phyloP scores from a whole-genome alignment of 148 eudicot species.

The Rhododendron kiyosumense region DNA sequence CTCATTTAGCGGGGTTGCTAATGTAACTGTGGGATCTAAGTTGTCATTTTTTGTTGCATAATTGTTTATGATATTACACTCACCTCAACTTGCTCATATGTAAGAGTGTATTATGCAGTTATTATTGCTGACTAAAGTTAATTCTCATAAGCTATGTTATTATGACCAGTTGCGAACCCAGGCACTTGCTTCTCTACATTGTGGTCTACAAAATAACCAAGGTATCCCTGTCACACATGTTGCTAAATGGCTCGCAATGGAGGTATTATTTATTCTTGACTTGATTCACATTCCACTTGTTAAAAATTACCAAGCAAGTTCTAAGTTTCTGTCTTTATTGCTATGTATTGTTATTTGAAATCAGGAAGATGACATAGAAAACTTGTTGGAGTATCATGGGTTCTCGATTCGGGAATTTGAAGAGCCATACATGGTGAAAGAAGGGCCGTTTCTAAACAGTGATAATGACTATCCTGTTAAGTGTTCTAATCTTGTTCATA shows the following conservation, averaged over 20 bases:
- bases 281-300: not conserved
- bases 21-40: not conserved
- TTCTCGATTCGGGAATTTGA: conserved; percentile 80
- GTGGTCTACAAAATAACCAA: conserved; percentile 84
- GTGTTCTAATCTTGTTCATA: conserved; percentile 72
- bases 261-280: conserved; percentile 50
- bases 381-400: conserved; percentile 81
- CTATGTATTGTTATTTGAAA: conserved; percentile 2
- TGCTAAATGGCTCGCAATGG: conserved; percentile 94
- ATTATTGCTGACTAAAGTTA: not conserved
- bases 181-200: conserved; percentile 88
- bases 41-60: not conserved
- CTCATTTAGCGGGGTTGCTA: not conserved
- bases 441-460: conserved; percentile 60
- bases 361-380: conserved; percentile 76
- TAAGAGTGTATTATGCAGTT: not conserved
- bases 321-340: not conserved
- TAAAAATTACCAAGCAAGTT: not conserved
- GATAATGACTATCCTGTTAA: conserved; percentile 71
- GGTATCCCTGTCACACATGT: conserved; percentile 75
- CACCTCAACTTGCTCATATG: not conserved
- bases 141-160: conserved; percentile 18
- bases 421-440: conserved; percentile 96
- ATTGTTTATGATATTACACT: not conserved
- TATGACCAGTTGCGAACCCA: conserved; percentile 74